These are phyloP conservation scores for Geotrichum siamense DNA, from an alignment of 1,139 yeast genomes.

Conservation along the genomic window DNA sequence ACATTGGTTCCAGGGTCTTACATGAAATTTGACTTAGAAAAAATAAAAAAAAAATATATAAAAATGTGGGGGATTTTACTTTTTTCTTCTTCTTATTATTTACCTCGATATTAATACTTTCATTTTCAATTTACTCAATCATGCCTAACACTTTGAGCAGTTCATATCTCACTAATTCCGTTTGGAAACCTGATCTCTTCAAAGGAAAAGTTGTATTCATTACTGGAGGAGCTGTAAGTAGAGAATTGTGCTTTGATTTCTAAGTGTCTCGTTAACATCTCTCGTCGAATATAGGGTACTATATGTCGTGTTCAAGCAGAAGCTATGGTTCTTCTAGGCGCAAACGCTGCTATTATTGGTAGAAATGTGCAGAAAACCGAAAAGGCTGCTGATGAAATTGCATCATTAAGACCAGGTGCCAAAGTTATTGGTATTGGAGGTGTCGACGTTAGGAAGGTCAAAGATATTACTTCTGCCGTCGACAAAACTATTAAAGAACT, in stretches of 20 bases:
- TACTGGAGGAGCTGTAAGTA: conserved; percentile 70
- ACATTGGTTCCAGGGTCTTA: too few species aligned
- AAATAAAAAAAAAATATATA: too few species aligned
- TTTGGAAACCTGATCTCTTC: conserved; percentile 57
- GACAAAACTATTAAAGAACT: conserved; percentile 53
- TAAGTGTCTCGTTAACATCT: background rate
- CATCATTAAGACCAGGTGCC: conserved; percentile 48
- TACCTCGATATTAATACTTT: too few species aligned
- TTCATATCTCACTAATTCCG: conserved; percentile 28
- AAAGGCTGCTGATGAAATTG: conserved; percentile 59
- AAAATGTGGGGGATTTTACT: too few species aligned
- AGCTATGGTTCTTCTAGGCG: conserved; percentile 74
- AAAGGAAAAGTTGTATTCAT: conserved; percentile 79
- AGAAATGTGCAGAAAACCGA: conserved; percentile 60
- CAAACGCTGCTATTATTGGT: conserved; percentile 79
- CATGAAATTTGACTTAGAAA: too few species aligned
- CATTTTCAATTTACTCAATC: too few species aligned
- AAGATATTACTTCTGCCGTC: conserved; percentile 54
- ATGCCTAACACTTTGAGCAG: conserved; percentile 17
- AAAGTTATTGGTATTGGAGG: conserved; percentile 61
- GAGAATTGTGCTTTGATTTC: background rate
- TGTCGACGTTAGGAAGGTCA: conserved; percentile 68
- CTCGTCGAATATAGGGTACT: conserved; percentile 44
- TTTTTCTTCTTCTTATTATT: too few species aligned
- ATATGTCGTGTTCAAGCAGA: conserved; percentile 83